Percentiles rank a stretch among this genome's conserved stretches.
phyloP scores from a whole-genome alignment of 768 basidiomycete species.

The Russula emetica region DNA sequence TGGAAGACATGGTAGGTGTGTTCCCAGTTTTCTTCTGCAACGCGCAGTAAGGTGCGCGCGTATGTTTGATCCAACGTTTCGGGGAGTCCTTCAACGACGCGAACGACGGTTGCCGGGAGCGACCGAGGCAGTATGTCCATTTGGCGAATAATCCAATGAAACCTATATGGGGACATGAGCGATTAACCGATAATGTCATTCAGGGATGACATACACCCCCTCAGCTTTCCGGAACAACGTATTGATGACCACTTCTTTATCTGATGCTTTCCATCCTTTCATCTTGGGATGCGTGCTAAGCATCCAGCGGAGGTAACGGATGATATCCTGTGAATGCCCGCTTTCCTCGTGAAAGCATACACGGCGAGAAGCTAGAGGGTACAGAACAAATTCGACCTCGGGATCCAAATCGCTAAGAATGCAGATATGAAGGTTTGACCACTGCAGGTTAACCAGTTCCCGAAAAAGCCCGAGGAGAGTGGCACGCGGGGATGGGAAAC shows the following conservation, averaged over 20 bases:
- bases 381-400: constrained; percentile 7
- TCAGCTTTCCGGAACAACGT: constrained; percentile 15
- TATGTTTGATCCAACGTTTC: constrained; percentile 11
- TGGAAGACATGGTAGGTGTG: constrained; percentile 15
- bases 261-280: constrained; percentile 13
- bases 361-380: constrained; percentile 10
- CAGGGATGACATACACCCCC: constrained; percentile 13
- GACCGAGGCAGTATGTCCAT: constrained; percentile 8
- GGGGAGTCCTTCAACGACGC: neutral
- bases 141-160: constrained; percentile 6
- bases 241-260: constrained; percentile 10
- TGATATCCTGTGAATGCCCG: constrained; percentile 17
- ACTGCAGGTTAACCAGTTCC: neutral
- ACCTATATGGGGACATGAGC: neutral
- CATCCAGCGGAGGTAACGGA: constrained; percentile 13
- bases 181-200: neutral
- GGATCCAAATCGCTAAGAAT: constrained; percentile 4
- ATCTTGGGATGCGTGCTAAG: constrained; percentile 14
- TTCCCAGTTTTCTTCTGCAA: constrained; percentile 20
- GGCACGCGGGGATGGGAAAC: constrained; percentile 5
- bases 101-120: constrained; percentile 11
- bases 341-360: constrained; percentile 18
- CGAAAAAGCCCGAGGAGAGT: constrained; percentile 2
- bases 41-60: constrained; percentile 7
- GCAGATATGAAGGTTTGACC: constrained; percentile 12